phyloP scores from a whole-genome alignment of 2,329 filamentous ascomycete species.

The Phyllosticta capitalensis region DNA sequence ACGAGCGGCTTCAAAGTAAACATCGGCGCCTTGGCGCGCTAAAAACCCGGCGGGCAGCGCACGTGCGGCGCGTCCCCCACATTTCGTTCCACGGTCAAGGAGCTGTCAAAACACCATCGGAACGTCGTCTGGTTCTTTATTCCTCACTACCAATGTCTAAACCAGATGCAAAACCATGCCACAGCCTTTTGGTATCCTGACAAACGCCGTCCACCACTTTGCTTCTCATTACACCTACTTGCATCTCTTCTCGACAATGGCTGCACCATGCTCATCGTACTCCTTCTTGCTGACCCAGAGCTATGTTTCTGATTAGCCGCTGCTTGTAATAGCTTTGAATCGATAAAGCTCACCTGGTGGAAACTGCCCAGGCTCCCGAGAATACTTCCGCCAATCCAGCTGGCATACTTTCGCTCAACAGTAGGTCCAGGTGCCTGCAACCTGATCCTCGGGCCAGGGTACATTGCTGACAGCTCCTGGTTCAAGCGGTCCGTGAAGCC shows the following conservation, averaged over 20 bases:
- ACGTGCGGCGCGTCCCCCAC: not conserved
- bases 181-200: not conserved
- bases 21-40: slow-evolving; percentile 7
- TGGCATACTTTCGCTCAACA: slow-evolving; percentile 81
- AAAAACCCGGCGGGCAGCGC: not conserved
- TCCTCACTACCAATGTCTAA: not conserved
- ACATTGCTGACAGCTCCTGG: slow-evolving; percentile 70
- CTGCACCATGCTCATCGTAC: slow-evolving; percentile 87
- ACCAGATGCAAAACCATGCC: not conserved
- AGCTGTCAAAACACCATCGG: too few relatives aligned
- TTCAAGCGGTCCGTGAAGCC: slow-evolving; percentile 88
- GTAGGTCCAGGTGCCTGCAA: slow-evolving; percentile 79
- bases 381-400: slow-evolving; percentile 96
- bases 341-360: slow-evolving; percentile 52
- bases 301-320: slow-evolving; percentile 15
- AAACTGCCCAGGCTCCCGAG: slow-evolving; percentile 92
- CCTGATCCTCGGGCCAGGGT: slow-evolving; percentile 77
- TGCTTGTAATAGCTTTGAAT: not conserved
- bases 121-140: too few relatives aligned
- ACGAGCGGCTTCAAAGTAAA: not conserved
- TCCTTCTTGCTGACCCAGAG: slow-evolving; percentile 99
- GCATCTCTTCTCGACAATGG: slow-evolving; percentile 92
- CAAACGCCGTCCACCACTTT: not conserved
- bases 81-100: too few relatives aligned
- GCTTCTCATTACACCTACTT: slow-evolving; percentile 46